phyloP scores from a whole-genome alignment of 176 grass and related monocot genomes.

The Aegilops tauschii region DNA sequence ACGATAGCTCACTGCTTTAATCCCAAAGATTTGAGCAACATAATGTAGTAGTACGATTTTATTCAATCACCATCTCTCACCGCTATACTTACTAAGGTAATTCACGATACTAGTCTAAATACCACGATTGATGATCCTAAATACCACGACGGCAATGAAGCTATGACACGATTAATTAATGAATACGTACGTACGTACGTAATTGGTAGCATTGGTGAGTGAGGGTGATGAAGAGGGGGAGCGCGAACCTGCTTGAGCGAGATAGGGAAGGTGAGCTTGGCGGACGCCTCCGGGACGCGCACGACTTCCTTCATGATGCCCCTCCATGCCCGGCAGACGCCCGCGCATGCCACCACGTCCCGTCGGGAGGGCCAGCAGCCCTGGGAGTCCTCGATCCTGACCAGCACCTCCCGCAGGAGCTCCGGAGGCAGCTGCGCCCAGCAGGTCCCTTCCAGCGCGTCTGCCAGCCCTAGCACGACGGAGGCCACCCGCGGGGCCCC shows the following conservation, averaged over 20 bases:
- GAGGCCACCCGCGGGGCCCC: neutral
- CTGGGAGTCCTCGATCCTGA: slow-evolving; percentile 57
- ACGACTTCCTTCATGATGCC: slow-evolving; percentile 88
- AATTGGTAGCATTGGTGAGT: too few relatives aligned
- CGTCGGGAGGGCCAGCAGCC: slow-evolving; percentile 50
- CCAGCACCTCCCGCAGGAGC: slow-evolving; percentile 76
- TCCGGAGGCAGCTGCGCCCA: slow-evolving; percentile 82
- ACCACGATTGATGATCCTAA: neutral
- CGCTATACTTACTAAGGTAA: too few relatives aligned
- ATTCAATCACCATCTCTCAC: neutral
- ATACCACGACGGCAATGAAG: too few relatives aligned
- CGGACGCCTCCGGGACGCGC: slow-evolving; percentile 62
- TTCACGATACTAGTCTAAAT: neutral
- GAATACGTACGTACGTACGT: too few relatives aligned
- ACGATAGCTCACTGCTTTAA: slow-evolving; percentile 3
- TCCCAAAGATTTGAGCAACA: neutral
- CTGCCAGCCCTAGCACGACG: neutral
- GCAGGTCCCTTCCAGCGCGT: slow-evolving; percentile 59
- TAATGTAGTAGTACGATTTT: neutral
- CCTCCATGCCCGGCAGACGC: slow-evolving; percentile 83
- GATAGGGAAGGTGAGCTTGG: slow-evolving; percentile 82
- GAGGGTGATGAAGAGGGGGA: neutral
- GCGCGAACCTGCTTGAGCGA: slow-evolving; percentile 79
- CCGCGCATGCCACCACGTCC: slow-evolving; percentile 72
- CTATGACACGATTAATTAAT: too few relatives aligned